Percentiles rank a stretch among this genome's conserved stretches.
Conservation (phyloP, 805 yeast genomes). For the Danielia reshetovae region DNA sequence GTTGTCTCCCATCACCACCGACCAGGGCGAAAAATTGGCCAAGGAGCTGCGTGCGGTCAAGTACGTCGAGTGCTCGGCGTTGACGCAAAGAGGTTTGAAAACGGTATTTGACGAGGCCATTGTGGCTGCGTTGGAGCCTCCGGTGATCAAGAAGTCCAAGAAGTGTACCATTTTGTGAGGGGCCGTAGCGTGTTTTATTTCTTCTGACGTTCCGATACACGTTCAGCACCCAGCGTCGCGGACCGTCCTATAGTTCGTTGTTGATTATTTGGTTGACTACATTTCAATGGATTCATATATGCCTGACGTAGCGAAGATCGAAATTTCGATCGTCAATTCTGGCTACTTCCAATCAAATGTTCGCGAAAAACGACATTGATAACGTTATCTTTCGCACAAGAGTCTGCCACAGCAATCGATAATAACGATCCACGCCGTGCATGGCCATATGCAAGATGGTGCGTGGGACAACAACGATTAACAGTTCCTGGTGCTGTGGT, state of each 20-base stretch:
- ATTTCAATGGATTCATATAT: conserved; percentile 1
- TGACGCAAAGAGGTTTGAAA: conserved; percentile 94
- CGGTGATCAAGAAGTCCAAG: conserved; percentile 75
- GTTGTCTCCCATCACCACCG: conserved; percentile 77
- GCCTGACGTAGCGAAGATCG: no score
- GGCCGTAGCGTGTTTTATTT: conserved; percentile 1
- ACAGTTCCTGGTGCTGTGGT: no score
- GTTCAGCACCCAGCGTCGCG: background rate
- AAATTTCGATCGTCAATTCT: no score
- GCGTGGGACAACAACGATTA: no score
- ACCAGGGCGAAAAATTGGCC: conserved; percentile 89
- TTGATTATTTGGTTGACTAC: conserved; percentile 2
- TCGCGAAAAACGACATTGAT: no score
- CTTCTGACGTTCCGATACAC: conserved; percentile 1
- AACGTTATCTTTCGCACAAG: no score
- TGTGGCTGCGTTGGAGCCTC: conserved; percentile 97
- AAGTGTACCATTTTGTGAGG: conserved; percentile 81
- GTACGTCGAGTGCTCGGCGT: conserved; percentile 96
- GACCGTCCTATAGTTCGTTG: conserved; percentile 2
- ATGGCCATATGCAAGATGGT: no score
- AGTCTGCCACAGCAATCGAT: no score
- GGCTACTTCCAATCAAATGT: no score
- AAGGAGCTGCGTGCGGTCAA: conserved; percentile 93
- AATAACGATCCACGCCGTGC: no score
- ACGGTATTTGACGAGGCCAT: conserved; percentile 99